phyloP scores from a whole-genome alignment of 164 flowering plant species.

The Pachysandra terminalis region DNA sequence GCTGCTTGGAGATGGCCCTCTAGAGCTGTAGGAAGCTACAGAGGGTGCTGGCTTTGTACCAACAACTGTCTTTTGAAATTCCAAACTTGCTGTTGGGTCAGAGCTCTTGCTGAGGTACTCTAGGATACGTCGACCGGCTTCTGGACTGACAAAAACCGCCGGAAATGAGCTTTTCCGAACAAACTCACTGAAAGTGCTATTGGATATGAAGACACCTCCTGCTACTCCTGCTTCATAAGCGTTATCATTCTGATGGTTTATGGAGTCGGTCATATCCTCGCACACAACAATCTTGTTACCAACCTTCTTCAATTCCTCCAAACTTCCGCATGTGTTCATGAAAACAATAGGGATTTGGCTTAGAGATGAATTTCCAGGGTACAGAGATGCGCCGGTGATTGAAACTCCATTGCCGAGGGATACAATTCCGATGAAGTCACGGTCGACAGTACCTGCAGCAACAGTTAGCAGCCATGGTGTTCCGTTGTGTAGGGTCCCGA shows the following conservation, averaged over 20 bases:
- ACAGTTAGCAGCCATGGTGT: conserved; percentile 36
- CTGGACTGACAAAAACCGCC: conserved; percentile 20
- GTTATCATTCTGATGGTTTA: conserved; percentile 10
- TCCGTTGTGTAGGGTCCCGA: too few species aligned
- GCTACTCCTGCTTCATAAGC: conserved; percentile 10
- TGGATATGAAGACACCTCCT: conserved; percentile 27
- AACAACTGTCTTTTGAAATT: conserved; percentile 33
- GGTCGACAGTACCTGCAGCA: conserved; percentile 38
- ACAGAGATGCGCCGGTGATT: conserved; percentile 21
- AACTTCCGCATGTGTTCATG: not conserved
- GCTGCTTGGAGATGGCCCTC: too few species aligned
- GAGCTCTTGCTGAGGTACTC: conserved; percentile 13
- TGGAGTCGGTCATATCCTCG: too few species aligned
- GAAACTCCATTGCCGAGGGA: conserved; percentile 28
- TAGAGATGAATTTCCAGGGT: conserved; percentile 26
- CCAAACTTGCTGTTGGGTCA: conserved; percentile 24
- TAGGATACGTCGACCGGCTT: conserved; percentile 20
- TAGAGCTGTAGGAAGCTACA: too few species aligned
- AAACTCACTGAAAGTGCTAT: not conserved
- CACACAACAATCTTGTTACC: too few species aligned
- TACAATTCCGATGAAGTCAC: conserved; percentile 20
- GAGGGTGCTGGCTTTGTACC: conserved; percentile 36
- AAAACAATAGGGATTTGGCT: too few species aligned
- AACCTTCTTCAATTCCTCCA: too few species aligned
- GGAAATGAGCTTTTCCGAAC: conserved; percentile 25